Base-by-base conservation (phyloP, 78 protist genomes). In the Paulinella micropora region DNA sequence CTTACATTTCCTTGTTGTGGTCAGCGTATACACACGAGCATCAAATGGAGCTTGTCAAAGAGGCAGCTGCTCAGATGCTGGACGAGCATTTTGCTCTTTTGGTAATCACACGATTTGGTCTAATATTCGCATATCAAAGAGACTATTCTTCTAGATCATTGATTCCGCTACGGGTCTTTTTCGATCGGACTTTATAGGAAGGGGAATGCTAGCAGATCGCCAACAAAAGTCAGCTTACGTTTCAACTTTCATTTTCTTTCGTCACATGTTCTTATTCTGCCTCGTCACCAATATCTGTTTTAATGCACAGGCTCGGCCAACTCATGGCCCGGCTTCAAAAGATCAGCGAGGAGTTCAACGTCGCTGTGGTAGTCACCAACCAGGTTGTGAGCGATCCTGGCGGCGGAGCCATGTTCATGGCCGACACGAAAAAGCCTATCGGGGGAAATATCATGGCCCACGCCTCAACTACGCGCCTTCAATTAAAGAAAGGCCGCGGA, bases 371-470 rank as follows among this genome's bases (percentile, higher is more conserved):
- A 64, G 93, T 98, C 90, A 96, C 99, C 2, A 98, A 98, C 87
- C 99, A 98, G 89, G 99, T 99, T 9, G 99, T 98, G 15, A 98
- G 99, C 1, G 88, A 92, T 34, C 90, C 86, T 15, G 90, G 86
- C 6, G 81, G 90, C 6, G 88, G 88, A 81, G 67, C 38, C 4
- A 77, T 79, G 90, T 85, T 38, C 31, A 1, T 84, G 28, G n/a
- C 9, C 79, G 32, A 73, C 1, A 9, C 96, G 37, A 93, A 92
- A 86, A 96, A 96, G 92, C 99, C 99, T 41, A 96, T 98, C 87
- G 99, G 99, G 67, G 99, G 99, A 73, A 93, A 98, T 92, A 97
- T 98, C 93, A 95, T 98, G 92, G 99, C 99, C 0, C 99, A 99
- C 89, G 98, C 99, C 0, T 95, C 99, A 0, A 98, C 99, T 3